Percentiles rank a stretch among this genome's conserved stretches.
phyloP scores from a whole-genome alignment of 2,329 filamentous ascomycete genomes.

The Furcasterigmium furcatum region DNA sequence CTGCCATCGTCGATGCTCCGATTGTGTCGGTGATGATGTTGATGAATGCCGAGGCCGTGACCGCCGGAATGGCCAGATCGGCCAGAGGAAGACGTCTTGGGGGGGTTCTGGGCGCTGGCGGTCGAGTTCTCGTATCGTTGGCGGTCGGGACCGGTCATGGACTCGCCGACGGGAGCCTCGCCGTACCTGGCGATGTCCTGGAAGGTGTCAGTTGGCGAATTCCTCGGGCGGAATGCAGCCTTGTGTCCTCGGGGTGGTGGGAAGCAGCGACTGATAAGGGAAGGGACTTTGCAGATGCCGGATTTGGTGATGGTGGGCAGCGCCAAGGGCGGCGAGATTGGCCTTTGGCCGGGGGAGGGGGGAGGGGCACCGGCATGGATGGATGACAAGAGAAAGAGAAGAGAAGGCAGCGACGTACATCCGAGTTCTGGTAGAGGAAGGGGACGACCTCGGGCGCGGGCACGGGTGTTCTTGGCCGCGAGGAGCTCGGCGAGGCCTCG shows the following conservation, averaged over 20 bases:
- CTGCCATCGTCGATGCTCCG: conserved; percentile 65
- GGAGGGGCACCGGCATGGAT: conserved; percentile 2
- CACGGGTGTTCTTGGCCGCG: conserved; percentile 78
- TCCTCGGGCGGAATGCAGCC: neutral
- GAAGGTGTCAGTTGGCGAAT: neutral
- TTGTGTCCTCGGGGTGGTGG: neutral
- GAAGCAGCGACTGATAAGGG: too few relatives aligned
- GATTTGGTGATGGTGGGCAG: conserved; percentile 5
- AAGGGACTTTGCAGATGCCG: too few relatives aligned
- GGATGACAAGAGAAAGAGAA: conserved; percentile 1
- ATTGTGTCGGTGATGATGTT: conserved; percentile 65
- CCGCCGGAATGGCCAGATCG: conserved; percentile 58
- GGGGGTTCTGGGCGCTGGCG: conserved; percentile 37
- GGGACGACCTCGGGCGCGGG: conserved; percentile 92
- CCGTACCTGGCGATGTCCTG: conserved; percentile 75
- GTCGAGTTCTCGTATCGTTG: conserved; percentile 54
- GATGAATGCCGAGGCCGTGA: conserved; percentile 50
- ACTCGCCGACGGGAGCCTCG: conserved; percentile 71
- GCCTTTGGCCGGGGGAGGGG: conserved; percentile 9
- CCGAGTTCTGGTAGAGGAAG: conserved; percentile 89
- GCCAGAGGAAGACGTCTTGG: conserved; percentile 56
- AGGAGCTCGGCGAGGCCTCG: conserved; percentile 72
- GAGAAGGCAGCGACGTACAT: conserved; percentile 49
- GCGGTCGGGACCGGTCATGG: conserved; percentile 65
- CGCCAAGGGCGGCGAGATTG: too few relatives aligned